phyloP scores from a whole-genome alignment of 2,329 filamentous ascomycete species.

The Microcyclospora pomicola region DNA sequence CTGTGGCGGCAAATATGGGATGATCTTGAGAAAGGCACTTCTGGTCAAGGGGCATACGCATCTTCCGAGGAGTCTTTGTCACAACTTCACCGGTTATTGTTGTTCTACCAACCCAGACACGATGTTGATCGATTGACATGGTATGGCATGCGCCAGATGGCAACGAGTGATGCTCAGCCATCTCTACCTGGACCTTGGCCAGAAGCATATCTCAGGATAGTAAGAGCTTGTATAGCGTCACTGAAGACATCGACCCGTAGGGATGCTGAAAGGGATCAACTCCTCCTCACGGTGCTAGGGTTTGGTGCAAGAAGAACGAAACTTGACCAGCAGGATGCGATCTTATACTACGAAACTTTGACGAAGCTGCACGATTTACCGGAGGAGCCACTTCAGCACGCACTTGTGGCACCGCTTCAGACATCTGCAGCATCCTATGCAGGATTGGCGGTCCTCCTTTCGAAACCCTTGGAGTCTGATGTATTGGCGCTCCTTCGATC shows the following conservation, averaged over 20 bases:
- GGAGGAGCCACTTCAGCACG: constrained; percentile 15
- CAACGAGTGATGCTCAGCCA: constrained; percentile 11
- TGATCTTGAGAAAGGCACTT: constrained; percentile 24
- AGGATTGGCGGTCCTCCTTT: constrained; percentile 16
- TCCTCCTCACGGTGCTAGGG: constrained; percentile 15
- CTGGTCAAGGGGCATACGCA: constrained; percentile 22
- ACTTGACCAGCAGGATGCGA: constrained; percentile 10
- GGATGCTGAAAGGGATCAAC: constrained; percentile 11
- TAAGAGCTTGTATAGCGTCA: constrained; percentile 22
- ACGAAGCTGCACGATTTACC: constrained; percentile 11
- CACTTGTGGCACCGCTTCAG: constrained; percentile 20
- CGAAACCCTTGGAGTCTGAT: constrained; percentile 14
- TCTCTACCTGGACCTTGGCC: constrained; percentile 26
- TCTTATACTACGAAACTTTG: constrained; percentile 20
- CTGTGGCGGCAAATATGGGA: constrained; percentile 51
- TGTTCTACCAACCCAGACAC: constrained; percentile 28
- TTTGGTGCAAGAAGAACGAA: constrained; percentile 24
- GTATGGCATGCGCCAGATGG: constrained; percentile 27
- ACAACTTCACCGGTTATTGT: constrained; percentile 30
- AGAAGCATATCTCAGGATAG: constrained; percentile 28
- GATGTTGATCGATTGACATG: constrained; percentile 29
- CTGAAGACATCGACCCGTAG: constrained; percentile 8
- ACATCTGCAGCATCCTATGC: constrained; percentile 12
- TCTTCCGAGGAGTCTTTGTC: constrained; percentile 26
- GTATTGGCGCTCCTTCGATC: constrained; percentile 14